Conservation (phyloP, 495 filamentous ascomycete genomes). For the Hypoxylon cercidicola region DNA sequence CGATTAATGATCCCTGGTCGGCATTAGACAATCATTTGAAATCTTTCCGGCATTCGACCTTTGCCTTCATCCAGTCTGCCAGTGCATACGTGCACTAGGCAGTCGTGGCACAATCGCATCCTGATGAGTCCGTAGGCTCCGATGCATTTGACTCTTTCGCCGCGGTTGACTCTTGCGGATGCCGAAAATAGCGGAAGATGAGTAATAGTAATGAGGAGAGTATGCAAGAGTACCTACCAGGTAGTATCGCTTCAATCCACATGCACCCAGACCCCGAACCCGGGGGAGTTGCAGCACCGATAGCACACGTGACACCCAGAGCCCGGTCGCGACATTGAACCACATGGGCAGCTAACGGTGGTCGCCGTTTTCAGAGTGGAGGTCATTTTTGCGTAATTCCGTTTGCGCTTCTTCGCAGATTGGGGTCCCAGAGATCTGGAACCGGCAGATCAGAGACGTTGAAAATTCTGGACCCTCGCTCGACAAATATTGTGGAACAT, state of each 20-base stretch:
- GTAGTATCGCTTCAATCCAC: neutral
- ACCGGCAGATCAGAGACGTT: conserved; percentile 24
- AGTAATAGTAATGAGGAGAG: neutral
- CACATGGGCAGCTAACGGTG: conserved; percentile 12
- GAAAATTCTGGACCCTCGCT: conserved; percentile 28
- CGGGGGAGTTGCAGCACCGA: conserved; percentile 13
- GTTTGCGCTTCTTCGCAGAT: conserved; percentile 15
- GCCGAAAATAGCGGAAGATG: neutral
- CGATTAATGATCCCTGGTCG: conserved; percentile 13
- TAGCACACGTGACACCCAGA: conserved; percentile 34
- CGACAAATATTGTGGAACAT: conserved; percentile 20
- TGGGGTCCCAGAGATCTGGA: conserved; percentile 33
- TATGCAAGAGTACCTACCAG: conserved; percentile 9
- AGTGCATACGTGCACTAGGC: neutral
- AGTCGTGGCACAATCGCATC: conserved; percentile 3
- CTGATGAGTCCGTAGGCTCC: conserved; percentile 20
- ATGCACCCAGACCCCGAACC: conserved; percentile 34
- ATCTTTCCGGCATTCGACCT: conserved; percentile 19
- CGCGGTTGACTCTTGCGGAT: neutral
- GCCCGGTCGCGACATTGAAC: conserved; percentile 25
- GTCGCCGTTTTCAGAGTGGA: conserved; percentile 21
- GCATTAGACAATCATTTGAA: neutral
- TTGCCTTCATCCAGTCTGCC: conserved; percentile 35
- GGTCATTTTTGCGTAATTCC: neutral
- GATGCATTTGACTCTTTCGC: neutral